Evolutionary conservation across 176 grass and related monocot species (phyloP).

Genomic region (Phoenix dactylifera): DNA sequence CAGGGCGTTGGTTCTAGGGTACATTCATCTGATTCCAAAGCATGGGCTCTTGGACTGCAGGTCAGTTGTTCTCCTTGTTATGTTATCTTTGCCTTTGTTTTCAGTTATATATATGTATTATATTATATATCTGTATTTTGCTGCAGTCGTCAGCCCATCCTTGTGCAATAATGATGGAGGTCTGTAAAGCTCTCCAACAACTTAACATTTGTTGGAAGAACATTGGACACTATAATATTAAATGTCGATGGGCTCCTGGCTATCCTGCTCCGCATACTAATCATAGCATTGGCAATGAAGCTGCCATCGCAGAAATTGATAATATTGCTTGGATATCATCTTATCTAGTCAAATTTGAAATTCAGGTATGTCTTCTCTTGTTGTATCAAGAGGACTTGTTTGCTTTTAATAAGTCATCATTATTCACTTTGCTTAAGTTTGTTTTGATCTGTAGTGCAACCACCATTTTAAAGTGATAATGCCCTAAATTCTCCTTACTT

Average conservation of each 20-base stretch:
- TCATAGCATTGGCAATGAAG: constrained; percentile 39
- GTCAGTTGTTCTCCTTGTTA: constrained; percentile 5
- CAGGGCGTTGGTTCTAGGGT: constrained; percentile 37
- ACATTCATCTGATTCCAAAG: constrained; percentile 60
- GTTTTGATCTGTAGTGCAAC: too few species aligned
- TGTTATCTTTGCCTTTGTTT: not conserved
- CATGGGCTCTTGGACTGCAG: constrained; percentile 92
- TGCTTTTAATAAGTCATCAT: too few species aligned
- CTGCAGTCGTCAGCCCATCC: constrained; percentile 67
- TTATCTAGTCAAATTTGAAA: constrained; percentile 68
- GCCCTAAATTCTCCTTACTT: too few species aligned
- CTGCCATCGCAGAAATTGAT: constrained; percentile 55
- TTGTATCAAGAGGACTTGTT: not conserved
- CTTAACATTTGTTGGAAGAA: constrained; percentile 86
- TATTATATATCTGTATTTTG: not conserved
- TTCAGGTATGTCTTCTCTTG: constrained; percentile 49
- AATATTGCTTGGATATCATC: constrained; percentile 17
- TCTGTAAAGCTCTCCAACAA: constrained; percentile 62
- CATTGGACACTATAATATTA: constrained; percentile 89
- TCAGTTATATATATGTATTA: not conserved
- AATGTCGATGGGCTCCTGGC: constrained; percentile 60
- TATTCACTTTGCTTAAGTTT: too few species aligned
- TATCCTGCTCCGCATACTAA: constrained; percentile 31
- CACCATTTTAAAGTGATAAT: too few species aligned
- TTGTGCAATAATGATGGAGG: constrained; percentile 78